Base-by-base conservation (phyloP, 352 stramenopile genomes). In the Stephanocyclus meneghinianus region DNA sequence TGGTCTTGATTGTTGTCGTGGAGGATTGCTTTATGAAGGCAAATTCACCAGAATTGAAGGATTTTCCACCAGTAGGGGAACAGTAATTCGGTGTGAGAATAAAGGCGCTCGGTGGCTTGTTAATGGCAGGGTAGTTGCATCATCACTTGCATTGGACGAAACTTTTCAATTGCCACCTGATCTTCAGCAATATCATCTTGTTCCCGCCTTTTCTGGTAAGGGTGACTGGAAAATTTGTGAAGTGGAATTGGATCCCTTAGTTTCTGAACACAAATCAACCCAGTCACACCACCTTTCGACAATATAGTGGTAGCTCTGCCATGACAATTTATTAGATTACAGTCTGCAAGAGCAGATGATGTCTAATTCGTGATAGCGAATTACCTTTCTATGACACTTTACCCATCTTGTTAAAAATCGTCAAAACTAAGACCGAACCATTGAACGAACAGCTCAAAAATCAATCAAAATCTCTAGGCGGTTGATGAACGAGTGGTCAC, bases 41-140 rank as follows among this genome's bases (percentile, higher is more conserved):
- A 72, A 71, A 35, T 85, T 85, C 48, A 84, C 80, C 45, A 80
- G 80, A 68, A 81, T 86, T 64, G 80, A 86, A 40, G 80, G 66
- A 6, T 35, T 86, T 26, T 48, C 51, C 40, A 74, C 60, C 26
- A 70, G 70, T 40, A 80, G 65, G 18, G 75, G 80, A 15, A 80
- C 74, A 11, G 67, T 86, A 4, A 81, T 86, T 35, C 63, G 75
- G 10, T 79, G 69, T 59, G 70, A 84, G 21, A 76, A 84, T 50
- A 83, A 83, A 42, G 75, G 80, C 3, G 74, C 74, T 69, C 32
- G 51, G 75, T 86, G 69, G 69, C 50, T 80, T 18, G 74, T 86
- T 11, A 77, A 83, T 71, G 80, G 80, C 2, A 64, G 78, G 57
- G 48, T 86, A 44, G 65, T 86, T 11, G 75, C 75, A 53, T 74